Evolutionary conservation across 257 asterid genomes (phyloP).

Genomic region (Fraxinus pennsylvanica): DNA sequence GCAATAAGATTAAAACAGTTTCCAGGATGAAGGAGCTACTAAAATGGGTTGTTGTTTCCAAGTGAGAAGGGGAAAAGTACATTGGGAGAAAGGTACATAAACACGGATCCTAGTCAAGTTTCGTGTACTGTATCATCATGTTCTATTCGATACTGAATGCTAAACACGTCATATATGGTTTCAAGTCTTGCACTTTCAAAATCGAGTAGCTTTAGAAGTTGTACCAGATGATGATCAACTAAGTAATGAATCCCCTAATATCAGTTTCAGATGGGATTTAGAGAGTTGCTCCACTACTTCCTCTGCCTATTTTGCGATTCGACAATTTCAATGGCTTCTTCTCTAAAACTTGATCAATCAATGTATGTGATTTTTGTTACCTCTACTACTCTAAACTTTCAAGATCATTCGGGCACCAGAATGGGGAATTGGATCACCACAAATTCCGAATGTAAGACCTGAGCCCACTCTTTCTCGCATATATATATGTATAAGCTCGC

Average conservation of each 20-base stretch:
- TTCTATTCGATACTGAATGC: neutral
- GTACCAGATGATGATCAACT: constrained; percentile 52
- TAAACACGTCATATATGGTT: neutral
- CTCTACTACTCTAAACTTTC: constrained; percentile 43
- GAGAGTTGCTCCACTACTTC: constrained; percentile 65
- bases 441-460: constrained; percentile 72
- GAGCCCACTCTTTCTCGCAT: neutral
- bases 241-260: constrained; percentile 74
- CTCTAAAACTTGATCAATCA: constrained; percentile 29
- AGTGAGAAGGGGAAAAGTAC: constrained; percentile 54
- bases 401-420: constrained; percentile 31
- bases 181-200: constrained; percentile 56
- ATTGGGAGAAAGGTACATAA: constrained; percentile 52
- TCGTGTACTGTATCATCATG: too few relatives aligned
- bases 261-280: constrained; percentile 74
- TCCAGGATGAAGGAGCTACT: constrained; percentile 67
- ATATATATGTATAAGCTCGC: neutral
- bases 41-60: constrained; percentile 76
- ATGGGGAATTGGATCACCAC: constrained; percentile 77
- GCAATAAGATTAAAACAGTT: constrained; percentile 50
- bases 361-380: constrained; percentile 29
- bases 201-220: constrained; percentile 40
- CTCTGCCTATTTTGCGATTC: constrained; percentile 38
- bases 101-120: neutral
- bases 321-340: constrained; percentile 38